Percentiles rank a stretch among this genome's conserved stretches.
These are phyloP conservation scores for Vitis hybrid DNA, from an alignment of 177 flowering plant species.

Conservation along the genomic window DNA sequence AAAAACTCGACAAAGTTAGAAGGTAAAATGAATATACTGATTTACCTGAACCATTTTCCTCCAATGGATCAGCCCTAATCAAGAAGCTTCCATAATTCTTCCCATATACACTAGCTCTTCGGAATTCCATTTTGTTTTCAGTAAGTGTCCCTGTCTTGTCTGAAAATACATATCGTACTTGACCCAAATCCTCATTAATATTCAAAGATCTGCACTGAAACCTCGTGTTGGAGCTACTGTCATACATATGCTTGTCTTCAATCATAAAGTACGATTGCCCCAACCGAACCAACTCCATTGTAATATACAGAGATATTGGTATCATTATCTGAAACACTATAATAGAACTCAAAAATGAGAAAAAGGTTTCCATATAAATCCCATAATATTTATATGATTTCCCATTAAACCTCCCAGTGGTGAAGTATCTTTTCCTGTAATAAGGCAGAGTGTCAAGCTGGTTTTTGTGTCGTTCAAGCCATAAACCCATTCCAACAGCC, in stretches of 20 bases:
- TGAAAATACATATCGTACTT: conserved; percentile 80
- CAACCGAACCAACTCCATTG: conserved; percentile 92
- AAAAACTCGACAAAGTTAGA: background rate
- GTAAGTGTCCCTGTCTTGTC: conserved; percentile 95
- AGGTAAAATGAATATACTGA: background rate
- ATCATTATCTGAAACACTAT: conserved; percentile 97
- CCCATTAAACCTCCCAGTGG: conserved; percentile 32
- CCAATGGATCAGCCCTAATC: conserved; percentile 17
- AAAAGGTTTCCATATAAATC: conserved; percentile 73
- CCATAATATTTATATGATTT: conserved; percentile 68
- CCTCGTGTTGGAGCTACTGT: conserved; percentile 52
- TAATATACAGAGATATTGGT: conserved; percentile 88
- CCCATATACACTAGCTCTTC: conserved; percentile 69
- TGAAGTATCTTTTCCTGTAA: conserved; percentile 60
- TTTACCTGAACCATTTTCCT: conserved; percentile 46
- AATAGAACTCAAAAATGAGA: conserved; percentile 86
- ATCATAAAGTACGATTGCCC: conserved; percentile 97
- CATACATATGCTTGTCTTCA: conserved; percentile 77
- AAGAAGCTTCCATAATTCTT: conserved; percentile 45
- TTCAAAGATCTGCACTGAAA: conserved; percentile 95
- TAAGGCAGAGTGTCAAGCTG: conserved; percentile 80
- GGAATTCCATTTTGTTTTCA: conserved; percentile 94
- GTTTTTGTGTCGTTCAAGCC: conserved; percentile 60
- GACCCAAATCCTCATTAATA: conserved; percentile 95
- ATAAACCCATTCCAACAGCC: conserved; percentile 76